Conservation (phyloP, 2,329 filamentous ascomycete species). For the Fusarium drepaniforme region DNA sequence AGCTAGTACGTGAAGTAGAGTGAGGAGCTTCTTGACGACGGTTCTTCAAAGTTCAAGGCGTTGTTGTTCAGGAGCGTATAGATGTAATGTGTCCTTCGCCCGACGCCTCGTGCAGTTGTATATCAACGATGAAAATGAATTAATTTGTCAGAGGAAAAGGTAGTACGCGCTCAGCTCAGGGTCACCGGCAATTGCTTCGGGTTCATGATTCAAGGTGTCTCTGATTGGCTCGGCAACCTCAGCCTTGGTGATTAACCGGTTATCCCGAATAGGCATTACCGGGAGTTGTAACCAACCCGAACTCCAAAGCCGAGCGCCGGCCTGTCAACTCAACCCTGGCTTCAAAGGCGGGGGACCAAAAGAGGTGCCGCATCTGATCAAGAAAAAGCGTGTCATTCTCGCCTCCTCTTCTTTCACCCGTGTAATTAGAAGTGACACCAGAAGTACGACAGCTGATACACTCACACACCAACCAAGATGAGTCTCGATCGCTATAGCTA, state of each 20-base stretch:
- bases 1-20: not conserved
- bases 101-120: not conserved
- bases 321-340: not conserved
- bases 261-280: not conserved
- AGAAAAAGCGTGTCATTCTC: not conserved
- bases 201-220: not conserved
- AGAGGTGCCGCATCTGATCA: not conserved
- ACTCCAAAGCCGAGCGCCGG: not conserved
- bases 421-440: not conserved
- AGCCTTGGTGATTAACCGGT: not conserved
- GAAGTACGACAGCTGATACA: not conserved
- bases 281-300: not conserved
- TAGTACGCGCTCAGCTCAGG: not conserved
- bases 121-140: not conserved
- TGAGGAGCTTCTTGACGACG: not conserved
- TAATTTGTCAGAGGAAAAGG: not conserved
- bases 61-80: not conserved
- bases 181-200: not conserved
- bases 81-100: not conserved
- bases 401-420: not conserved
- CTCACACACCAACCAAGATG: slow-evolving; percentile 1
- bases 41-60: not conserved
- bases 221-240: not conserved
- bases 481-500: slow-evolving; percentile 32
- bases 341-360: not conserved